Conservation (phyloP, 164 flowering plant genomes). For the Sextonia rubra region DNA sequence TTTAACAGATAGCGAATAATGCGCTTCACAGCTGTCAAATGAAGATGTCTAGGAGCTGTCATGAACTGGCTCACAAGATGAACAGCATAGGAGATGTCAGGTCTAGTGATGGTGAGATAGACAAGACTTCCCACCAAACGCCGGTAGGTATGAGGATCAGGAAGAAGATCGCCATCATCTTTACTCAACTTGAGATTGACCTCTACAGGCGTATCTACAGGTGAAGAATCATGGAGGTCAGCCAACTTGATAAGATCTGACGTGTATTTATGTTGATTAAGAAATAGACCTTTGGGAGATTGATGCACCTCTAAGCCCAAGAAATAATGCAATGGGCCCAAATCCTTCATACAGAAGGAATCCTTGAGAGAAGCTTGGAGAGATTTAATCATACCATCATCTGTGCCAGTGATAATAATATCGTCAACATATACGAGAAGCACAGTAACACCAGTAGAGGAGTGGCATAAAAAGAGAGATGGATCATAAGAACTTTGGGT, state of each 20-base stretch:
- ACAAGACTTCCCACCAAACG: too few species aligned
- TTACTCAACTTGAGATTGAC: not conserved
- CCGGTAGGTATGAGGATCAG: too few species aligned
- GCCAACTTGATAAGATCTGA: not conserved
- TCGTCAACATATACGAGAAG: slow-evolving; percentile 1
- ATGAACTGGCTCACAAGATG: too few species aligned
- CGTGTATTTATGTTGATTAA: not conserved
- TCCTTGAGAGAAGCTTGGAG: not conserved
- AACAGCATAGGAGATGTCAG: too few species aligned
- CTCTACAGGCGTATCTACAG: not conserved
- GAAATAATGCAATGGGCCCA: not conserved
- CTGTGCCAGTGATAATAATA: not conserved
- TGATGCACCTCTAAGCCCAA: not conserved
- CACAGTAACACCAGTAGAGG: not conserved
- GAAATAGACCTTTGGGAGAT: not conserved
- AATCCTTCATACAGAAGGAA: not conserved
- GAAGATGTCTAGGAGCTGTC: too few species aligned
- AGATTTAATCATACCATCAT: not conserved
- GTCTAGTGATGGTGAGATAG: too few species aligned
- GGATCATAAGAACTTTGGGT: not conserved
- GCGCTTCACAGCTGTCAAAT: too few species aligned
- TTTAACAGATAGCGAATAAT: too few species aligned
- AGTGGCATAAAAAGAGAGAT: not conserved
- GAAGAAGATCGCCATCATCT: too few species aligned
- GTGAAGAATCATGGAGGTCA: not conserved